Conservation (phyloP, 306 rosid genomes). For the Vigna nakashimae region DNA sequence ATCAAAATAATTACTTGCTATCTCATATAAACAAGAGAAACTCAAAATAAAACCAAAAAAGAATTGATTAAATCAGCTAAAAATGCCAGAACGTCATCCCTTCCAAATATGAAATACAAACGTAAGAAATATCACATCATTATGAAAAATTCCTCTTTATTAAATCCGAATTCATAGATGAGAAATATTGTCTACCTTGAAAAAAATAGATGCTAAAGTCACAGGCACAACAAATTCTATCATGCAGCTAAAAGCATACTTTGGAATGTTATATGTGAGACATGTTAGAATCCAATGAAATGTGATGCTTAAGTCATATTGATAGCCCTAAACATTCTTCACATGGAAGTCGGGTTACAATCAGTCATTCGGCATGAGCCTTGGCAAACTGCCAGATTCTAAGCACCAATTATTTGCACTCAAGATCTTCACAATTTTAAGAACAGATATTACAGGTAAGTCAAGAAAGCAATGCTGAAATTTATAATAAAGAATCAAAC, state of each 20-base stretch:
- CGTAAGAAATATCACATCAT: neutral
- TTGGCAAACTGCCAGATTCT: neutral
- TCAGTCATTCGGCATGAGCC: slow-evolving; percentile 13
- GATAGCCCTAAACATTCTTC: neutral
- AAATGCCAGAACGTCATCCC: neutral
- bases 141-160: neutral
- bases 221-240: neutral
- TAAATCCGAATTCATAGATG: neutral
- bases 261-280: neutral
- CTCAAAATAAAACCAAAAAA: neutral
- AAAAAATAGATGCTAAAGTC: neutral
- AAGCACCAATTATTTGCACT: neutral
- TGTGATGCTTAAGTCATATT: neutral
- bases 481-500: slow-evolving; percentile 16
- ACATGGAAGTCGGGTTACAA: neutral
- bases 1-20: slow-evolving; percentile 8
- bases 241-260: neutral
- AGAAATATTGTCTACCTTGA: neutral
- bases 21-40: neutral
- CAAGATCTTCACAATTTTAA: no score
- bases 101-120: neutral
- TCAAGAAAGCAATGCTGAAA: neutral
- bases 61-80: neutral
- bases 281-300: neutral
- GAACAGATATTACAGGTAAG: slow-evolving; percentile 7